phyloP scores from a whole-genome alignment of 2,329 filamentous ascomycete genomes.

The Trichoderma sp. region DNA sequence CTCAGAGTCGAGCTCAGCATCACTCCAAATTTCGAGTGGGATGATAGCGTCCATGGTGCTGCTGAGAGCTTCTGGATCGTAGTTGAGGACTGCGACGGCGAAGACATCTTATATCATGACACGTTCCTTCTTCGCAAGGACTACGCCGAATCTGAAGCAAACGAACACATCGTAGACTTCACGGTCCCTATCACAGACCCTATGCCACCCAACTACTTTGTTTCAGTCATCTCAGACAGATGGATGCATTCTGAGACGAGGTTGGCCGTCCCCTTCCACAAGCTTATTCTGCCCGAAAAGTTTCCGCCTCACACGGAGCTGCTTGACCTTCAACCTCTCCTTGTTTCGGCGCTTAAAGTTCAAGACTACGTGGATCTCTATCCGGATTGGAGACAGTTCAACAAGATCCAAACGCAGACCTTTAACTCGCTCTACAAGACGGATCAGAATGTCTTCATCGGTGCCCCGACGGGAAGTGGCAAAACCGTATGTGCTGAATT shows the following conservation, averaged over 20 bases:
- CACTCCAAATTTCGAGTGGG: slow-evolving; percentile 94
- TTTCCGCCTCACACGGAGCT: slow-evolving; percentile 93
- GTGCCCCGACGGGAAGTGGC: slow-evolving; percentile 89
- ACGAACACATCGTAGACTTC: slow-evolving; percentile 93
- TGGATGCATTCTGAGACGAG: slow-evolving; percentile 99
- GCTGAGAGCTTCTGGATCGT: slow-evolving; percentile 97
- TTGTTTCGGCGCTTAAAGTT: slow-evolving; percentile 83
- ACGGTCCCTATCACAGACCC: slow-evolving; percentile 96
- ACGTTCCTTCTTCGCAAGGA: slow-evolving; percentile 90
- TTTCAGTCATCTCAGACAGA: slow-evolving; percentile 88
- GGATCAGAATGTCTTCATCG: slow-evolving; percentile 91
- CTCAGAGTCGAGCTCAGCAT: slow-evolving; percentile 87
- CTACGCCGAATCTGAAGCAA: slow-evolving; percentile 81
- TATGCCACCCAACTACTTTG: slow-evolving; percentile 98
- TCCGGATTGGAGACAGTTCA: slow-evolving; percentile 83
- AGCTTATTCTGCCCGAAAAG: slow-evolving; percentile 89
- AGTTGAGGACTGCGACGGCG: slow-evolving; percentile 95
- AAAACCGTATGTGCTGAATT: slow-evolving; percentile 98
- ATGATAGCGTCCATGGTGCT: slow-evolving; percentile 81
- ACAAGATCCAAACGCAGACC: slow-evolving; percentile 95
- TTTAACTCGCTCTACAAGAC: slow-evolving; percentile 92
- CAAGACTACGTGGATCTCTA: slow-evolving; percentile 82
- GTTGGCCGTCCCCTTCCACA: slow-evolving; percentile 90
- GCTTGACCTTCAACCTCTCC: slow-evolving; percentile 87
- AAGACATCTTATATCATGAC: slow-evolving; percentile 93